A percentile compares a stretch with the other conserved stretches of the same genome.
These are phyloP conservation scores for Cymbopogon flexuosus DNA, from an alignment of 202 grass and related monocot species.

Conservation along the genomic window DNA sequence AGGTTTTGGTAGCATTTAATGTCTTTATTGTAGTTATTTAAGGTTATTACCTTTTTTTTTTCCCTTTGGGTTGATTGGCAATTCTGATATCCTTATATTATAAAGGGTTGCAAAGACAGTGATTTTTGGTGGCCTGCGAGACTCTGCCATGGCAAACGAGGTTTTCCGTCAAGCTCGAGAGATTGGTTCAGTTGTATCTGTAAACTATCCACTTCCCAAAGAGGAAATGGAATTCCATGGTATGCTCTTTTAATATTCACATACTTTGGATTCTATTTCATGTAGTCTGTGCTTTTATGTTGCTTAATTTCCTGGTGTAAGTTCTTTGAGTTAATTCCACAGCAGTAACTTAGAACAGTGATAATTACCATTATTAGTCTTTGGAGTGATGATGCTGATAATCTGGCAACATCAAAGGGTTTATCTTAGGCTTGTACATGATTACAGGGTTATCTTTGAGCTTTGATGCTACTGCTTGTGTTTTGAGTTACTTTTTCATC, in stretches of 20 bases:
- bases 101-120: constrained; percentile 85
- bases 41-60: not conserved
- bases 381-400: not conserved
- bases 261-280: not conserved
- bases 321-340: not conserved
- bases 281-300: constrained; percentile 8
- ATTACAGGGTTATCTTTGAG: not conserved
- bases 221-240: constrained; percentile 72
- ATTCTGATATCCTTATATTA: not conserved
- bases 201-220: constrained; percentile 79
- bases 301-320: constrained; percentile 22
- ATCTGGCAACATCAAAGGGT: not conserved
- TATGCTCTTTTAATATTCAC: constrained; percentile 31
- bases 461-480: not conserved
- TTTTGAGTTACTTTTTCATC: not conserved
- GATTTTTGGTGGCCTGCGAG: constrained; percentile 64
- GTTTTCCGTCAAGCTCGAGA: constrained; percentile 73
- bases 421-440: not conserved
- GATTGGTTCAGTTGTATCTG: constrained; percentile 63
- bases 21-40: not conserved
- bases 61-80: not conserved
- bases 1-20: not conserved
- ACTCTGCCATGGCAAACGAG: constrained; percentile 65
- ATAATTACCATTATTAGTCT: not conserved
- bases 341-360: not conserved